Base-by-base conservation (phyloP, 768 basidiomycete genomes). In the Porpolomopsis calyptriformis region DNA sequence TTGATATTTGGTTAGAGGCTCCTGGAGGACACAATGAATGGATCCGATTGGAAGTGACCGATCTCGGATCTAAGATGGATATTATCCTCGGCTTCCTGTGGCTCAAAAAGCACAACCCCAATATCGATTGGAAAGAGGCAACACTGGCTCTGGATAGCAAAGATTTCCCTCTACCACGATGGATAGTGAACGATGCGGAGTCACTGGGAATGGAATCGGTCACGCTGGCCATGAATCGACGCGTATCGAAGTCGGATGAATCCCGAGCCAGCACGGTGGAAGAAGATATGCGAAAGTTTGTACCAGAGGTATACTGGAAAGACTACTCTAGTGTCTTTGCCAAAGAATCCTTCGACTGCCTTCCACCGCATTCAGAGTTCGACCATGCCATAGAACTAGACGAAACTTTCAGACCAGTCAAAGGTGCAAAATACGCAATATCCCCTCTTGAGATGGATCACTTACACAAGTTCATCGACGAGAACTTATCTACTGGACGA, bases 321-420 rank as follows among this genome's bases (percentile, higher is more conserved):
- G n/a, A n/a, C n/a, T 31, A 31, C 14, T 7, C 7, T 7, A 31
- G 14, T 7, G 29, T 31, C 29, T 31, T 57, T 16, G 23, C 43
- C 2, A 54, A 54, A 31, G 47, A 55, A n/a, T 47, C 38, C 3
- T 58, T 56, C 38, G 50, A 58, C 27, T 40, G 49, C 48, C 35
- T 70, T 1, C 63, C 66, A 4, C 56, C 53, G n/a, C 37, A 47
- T 44, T 51, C 56, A 1, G 56, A 56, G 0, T 70, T 63, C 54
- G 66, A 72, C 33, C 56, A 62, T 23, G 53, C 55, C 7, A 70
- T 71, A 38, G 53, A 69, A 4, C 44, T 69, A 0, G 52, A 58
- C 19, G 29, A 31, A 31, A 14, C 7, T 31, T 31, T 31, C 29
- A 14, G 7, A 57, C 37, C 47, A 54, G 0, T 7, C 7, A 31